Evolutionary conservation across 2,329 filamentous ascomycete genomes (phyloP), one percentile per base, ranked within the genome.

Genomic region (Trichoderma polysporum): DNA sequence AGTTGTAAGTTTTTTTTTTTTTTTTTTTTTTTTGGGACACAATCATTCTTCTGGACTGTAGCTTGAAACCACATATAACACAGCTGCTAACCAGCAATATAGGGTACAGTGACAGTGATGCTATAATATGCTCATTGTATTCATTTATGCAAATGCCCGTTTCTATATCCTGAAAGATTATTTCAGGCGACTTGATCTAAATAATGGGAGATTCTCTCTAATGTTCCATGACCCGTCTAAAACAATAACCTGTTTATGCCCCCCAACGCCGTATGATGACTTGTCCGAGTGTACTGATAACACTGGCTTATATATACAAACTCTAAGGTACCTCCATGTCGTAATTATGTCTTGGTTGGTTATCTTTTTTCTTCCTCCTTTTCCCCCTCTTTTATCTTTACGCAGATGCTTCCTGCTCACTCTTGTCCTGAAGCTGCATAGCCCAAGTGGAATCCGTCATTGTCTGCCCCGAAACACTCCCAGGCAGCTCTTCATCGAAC

Each of bases 401-500:
- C 1, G 19, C 50, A 54, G 19, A 31, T 17, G 17, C 37, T 17
- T 53, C n/a, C 27, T 10, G 39, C 37, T 45, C 50, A 7, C 22
- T 12, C 27, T 64, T 52, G 37, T n/a, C 47, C 10, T 45, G 49
- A 8, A 56, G 50, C 2, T 29, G 37, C 9, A n/a, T 25, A 15
- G 27, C 37, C 60, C 60, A 54, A 9, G 27, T 25, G n/a, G 17
- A 31, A n/a, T 54, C 50, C 7, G 52, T 45, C 50, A 64, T 64
- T 0, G 60, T 54, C 60, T 54, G 60, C 22, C 25, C 35, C n/a
- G 60, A 64, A 9, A 17, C 49, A 8, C 33, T 56, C 8, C 13
- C 47, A 8, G 49, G 41, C 19, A 49, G 56, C 54, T 67, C 65
- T n/a, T 64, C 60, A 15, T 56, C 60, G 10, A 62, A 31, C 4